Evolutionary conservation across 1,284 basidiomycete species (phyloP), one percentile per base, ranked within the genome.

Genomic region (Afroboletus lepidellus): DNA sequence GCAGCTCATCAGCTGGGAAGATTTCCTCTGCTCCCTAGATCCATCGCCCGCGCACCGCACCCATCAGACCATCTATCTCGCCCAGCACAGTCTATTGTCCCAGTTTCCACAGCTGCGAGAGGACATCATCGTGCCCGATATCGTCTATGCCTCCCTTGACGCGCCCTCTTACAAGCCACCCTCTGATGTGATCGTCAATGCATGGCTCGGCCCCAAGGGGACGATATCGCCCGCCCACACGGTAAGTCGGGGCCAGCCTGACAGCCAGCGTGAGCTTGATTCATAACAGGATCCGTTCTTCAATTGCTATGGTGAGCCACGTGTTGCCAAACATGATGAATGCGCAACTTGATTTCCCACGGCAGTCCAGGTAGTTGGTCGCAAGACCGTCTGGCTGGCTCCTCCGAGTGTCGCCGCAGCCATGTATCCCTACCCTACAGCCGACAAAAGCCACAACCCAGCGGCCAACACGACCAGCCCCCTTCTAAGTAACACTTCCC

Each of bases 351-450:
- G 18, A 51, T 48, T 30, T 55, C 51, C n/a, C 50, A 41, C 58
- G 42, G 7, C 41, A 94, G 92, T 86, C 0, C 95, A 98, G 75
- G 81, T 96, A 6, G 85, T 92, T 3, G 95, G 95, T 11, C 71
- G 74, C 15, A 98, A 98, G 70, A 89, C 87, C 5, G 80, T 98
- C n/a, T 98, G 95, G 94, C 74, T 98, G 30, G 92, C 93, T 0
- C 89, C 93, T 16, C 92, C 92, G 3, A 62, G 46, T 9, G 55
- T 60, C 37, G 48, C 51, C 25, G 13, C 55, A 25, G 57, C 51
- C 36, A 69, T 69, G 69, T 70, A 65, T 48, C 58, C 68, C 33
- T 58, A 52, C 15, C 30, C 57, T 20, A 43, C 36, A 25, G 39
- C 45, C 24, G 62, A 63, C 41, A 55, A 49, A 32, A 57, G 58